Percentiles rank a stretch among this genome's conserved stretches.
phyloP scores from a whole-genome alignment of 306 rosid genomes.

The Gastrolobium bilobum region DNA sequence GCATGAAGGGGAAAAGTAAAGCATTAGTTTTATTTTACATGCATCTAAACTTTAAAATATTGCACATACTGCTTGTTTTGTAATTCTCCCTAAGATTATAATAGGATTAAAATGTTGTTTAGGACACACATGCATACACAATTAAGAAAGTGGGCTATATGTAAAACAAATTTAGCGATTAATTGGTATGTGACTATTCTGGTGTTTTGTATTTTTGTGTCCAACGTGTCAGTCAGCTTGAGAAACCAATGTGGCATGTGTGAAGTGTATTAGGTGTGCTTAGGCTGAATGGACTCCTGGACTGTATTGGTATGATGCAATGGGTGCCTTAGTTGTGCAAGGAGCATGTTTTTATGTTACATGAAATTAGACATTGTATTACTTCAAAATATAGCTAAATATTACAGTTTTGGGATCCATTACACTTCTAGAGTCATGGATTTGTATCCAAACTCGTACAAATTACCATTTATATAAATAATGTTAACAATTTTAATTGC shows the following conservation, averaged over 20 bases:
- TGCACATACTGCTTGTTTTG: neutral
- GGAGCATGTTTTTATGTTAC: neutral
- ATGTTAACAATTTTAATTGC: neutral
- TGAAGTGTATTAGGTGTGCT: neutral
- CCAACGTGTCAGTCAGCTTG: neutral
- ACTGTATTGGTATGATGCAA: neutral
- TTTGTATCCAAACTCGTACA: neutral
- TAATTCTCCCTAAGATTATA: neutral
- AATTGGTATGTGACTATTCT: neutral
- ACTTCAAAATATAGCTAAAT: neutral
- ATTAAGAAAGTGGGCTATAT: neutral
- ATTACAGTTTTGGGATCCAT: neutral
- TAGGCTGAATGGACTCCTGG: neutral
- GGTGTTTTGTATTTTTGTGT: neutral
- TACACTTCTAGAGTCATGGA: neutral
- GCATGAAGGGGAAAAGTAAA: neutral
- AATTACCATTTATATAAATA: neutral
- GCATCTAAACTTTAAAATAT: neutral
- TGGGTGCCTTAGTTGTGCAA: neutral
- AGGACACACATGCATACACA: neutral
- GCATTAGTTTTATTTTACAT: constrained; percentile 1
- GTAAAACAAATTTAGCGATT: neutral
- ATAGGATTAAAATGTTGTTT: constrained; percentile 4
- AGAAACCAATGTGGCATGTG: neutral
- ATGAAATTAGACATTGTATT: neutral